A percentile compares a stretch with the other conserved stretches of the same genome.
Conservation (phyloP, 345 rosid genomes). For the Salix koriyanagi region DNA sequence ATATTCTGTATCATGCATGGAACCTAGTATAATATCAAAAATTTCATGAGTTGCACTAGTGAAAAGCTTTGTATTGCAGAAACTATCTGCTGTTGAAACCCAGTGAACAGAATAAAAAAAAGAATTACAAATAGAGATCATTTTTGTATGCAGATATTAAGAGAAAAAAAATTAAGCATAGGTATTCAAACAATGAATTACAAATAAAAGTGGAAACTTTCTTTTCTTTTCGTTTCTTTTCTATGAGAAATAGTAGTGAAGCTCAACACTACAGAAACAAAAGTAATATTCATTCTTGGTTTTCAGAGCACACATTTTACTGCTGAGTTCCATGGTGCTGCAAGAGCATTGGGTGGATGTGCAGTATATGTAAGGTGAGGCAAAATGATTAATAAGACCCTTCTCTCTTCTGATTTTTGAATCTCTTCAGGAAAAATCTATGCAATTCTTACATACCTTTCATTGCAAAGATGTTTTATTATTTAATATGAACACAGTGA, state of each 20-base stretch:
- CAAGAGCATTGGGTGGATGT: conserved; percentile 60
- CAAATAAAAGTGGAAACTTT: background rate
- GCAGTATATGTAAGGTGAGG: conserved; percentile 57
- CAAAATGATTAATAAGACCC: background rate
- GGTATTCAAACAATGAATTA: background rate
- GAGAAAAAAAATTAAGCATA: no score
- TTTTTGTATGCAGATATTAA: no score
- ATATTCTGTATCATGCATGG: no score
- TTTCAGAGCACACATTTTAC: conserved; percentile 49
- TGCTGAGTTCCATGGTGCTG: conserved; percentile 57
- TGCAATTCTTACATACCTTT: background rate
- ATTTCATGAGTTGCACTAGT: no score
- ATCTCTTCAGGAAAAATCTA: background rate
- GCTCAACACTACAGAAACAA: background rate
- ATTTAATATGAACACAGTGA: conserved; percentile 7
- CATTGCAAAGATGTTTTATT: background rate
- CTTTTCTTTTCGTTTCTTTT: background rate
- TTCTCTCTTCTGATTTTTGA: background rate
- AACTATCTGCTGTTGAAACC: no score
- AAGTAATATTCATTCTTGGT: background rate
- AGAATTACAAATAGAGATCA: no score
- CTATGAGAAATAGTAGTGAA: background rate
- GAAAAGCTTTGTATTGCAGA: no score
- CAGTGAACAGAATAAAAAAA: no score
- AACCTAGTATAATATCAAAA: no score